phyloP scores from a whole-genome alignment of 129 eudicot species.

The Chrysanthemum seticuspe region DNA sequence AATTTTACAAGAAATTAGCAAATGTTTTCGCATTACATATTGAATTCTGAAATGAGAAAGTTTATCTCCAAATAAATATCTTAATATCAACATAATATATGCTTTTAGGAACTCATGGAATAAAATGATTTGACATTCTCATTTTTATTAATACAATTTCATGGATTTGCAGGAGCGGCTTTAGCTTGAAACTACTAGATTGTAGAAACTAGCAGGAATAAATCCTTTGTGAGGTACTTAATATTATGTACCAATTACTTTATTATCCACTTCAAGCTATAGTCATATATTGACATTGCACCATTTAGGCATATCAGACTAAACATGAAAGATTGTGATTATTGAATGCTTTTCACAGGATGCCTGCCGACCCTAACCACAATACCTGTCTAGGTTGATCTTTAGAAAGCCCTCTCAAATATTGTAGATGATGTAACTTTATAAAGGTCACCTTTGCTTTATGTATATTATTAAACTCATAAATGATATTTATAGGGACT shows the following conservation, averaged over 20 bases:
- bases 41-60: not conserved
- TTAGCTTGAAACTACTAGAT: constrained; percentile 93
- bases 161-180: constrained; percentile 64
- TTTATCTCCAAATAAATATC: not conserved
- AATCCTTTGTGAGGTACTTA: constrained; percentile 87
- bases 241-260: not conserved
- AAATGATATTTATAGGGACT: constrained; percentile 54
- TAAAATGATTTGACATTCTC: not conserved
- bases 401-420: constrained; percentile 93
- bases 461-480: not conserved
- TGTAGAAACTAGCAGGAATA: constrained; percentile 89
- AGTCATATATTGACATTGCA: not conserved
- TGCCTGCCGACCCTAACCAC: constrained; percentile 96
- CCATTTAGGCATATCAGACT: constrained; percentile 2
- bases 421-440: constrained; percentile 85
- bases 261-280: not conserved
- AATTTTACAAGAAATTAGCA: not conserved
- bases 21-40: not conserved
- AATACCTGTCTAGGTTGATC: constrained; percentile 97
- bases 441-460: not conserved
- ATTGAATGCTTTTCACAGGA: constrained; percentile 38
- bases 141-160: not conserved
- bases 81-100: not conserved
- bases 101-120: not conserved
- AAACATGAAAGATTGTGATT: not conserved